A percentile compares a stretch with the other conserved stretches of the same genome.
These are phyloP conservation scores for Aureoboletus auriporus DNA, from an alignment of 768 basidiomycete genomes.

Conservation along the genomic window DNA sequence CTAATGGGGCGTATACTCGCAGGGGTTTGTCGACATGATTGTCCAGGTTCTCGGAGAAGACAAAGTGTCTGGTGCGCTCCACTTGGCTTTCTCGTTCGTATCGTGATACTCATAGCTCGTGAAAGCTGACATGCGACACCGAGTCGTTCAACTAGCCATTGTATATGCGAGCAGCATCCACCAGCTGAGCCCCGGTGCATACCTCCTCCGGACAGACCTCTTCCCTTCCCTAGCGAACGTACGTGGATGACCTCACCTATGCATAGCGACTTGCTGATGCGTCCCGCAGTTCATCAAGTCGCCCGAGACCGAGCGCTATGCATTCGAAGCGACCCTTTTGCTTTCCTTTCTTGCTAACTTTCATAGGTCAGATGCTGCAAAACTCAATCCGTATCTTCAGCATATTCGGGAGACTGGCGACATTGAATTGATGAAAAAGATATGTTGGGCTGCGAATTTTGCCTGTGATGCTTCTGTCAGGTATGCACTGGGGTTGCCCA, in stretches of 20 bases:
- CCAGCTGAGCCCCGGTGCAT: constrained; percentile 68
- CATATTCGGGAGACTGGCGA: constrained; percentile 47
- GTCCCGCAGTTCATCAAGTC: constrained; percentile 49
- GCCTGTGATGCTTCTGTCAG: constrained; percentile 48
- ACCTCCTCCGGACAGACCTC: constrained; percentile 60
- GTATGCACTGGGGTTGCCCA: constrained; percentile 31
- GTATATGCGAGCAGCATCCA: constrained; percentile 56
- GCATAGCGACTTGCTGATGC: background rate
- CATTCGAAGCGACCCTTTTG: constrained; percentile 57
- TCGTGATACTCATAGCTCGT: background rate
- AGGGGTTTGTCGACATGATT: constrained; percentile 51
- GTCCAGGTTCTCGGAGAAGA: constrained; percentile 44
- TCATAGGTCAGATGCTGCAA: constrained; percentile 69
- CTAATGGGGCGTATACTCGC: background rate
- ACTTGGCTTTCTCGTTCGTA: background rate
- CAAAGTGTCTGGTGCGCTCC: constrained; percentile 32
- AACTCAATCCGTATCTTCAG: constrained; percentile 62
- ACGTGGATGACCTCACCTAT: constrained; percentile 14
- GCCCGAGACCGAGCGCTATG: constrained; percentile 49
- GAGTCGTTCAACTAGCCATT: constrained; percentile 53
- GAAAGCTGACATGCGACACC: constrained; percentile 47
- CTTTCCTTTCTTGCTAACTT: constrained; percentile 66
- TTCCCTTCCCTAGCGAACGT: constrained; percentile 53
- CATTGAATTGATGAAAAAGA: constrained; percentile 48
- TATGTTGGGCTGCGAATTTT: constrained; percentile 54